Conservation (phyloP, 1,139 yeast genomes). For the Suhomyces ambrosiae region DNA sequence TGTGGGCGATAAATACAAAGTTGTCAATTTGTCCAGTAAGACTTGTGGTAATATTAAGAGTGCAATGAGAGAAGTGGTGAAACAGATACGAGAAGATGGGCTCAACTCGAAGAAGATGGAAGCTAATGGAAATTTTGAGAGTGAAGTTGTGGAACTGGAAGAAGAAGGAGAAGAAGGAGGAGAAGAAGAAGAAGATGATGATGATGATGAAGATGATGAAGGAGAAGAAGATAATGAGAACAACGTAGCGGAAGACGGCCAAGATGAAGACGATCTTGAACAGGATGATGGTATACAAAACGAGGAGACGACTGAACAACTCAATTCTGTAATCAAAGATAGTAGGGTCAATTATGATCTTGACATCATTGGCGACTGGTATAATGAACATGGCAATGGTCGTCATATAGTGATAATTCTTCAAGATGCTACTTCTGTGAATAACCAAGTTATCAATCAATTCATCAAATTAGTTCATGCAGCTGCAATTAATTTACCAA, state of each 20-base stretch:
- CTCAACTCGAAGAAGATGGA: constrained; percentile 1
- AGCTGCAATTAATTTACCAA: constrained; percentile 37
- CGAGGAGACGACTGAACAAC: too few relatives aligned
- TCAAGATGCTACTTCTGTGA: constrained; percentile 69
- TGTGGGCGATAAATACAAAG: constrained; percentile 24
- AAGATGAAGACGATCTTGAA: constrained; percentile 16
- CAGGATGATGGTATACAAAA: constrained; percentile 14
- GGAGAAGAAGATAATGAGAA: constrained; percentile 18
- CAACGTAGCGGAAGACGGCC: constrained; percentile 1
- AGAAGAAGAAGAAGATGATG: constrained; percentile 9
- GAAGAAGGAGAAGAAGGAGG: constrained; percentile 17
- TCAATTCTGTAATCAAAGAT: constrained; percentile 18
- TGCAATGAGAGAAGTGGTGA: constrained; percentile 40
- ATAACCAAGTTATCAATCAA: constrained; percentile 51
- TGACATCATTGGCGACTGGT: constrained; percentile 55
- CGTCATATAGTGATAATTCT: constrained; percentile 46
- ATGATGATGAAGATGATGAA: constrained; percentile 18
- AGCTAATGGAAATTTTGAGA: constrained; percentile 5
- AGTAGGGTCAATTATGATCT: constrained; percentile 52
- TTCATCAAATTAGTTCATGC: constrained; percentile 50
- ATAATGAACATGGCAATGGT: constrained; percentile 14
- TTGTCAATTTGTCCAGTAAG: constrained; percentile 45
- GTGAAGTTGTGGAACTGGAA: constrained; percentile 2
- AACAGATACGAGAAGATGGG: constrained; percentile 26
- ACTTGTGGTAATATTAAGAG: constrained; percentile 45